Conservation (phyloP, 1,139 yeast genomes). For the Suzukiozyma palmioleophila region DNA sequence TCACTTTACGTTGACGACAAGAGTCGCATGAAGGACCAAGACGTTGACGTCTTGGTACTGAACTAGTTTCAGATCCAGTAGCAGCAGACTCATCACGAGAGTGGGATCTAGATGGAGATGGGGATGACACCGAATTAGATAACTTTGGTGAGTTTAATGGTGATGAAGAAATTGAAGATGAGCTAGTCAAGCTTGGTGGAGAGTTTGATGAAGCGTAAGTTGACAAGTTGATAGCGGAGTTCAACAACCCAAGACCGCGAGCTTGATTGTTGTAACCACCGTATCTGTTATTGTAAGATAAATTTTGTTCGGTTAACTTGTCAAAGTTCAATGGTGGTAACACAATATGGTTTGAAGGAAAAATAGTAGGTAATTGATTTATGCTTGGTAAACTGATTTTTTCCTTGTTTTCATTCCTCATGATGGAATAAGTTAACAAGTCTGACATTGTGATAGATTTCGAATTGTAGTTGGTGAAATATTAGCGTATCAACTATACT, state of each 20-base stretch:
- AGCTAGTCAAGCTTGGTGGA: not conserved
- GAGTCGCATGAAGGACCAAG: constrained; percentile 74
- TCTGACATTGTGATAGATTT: constrained; percentile 12
- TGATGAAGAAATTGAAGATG: not conserved
- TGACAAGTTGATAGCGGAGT: constrained; percentile 9
- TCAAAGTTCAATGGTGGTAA: constrained; percentile 8
- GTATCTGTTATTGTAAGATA: constrained; percentile 1
- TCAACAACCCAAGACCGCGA: constrained; percentile 13
- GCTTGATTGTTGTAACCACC: constrained; percentile 4
- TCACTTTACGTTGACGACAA: constrained; percentile 68
- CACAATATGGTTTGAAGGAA: not conserved
- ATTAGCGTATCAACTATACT: too few species aligned
- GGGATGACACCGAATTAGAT: constrained; percentile 10
- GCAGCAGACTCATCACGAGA: not conserved
- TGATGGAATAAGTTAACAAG: constrained; percentile 32
- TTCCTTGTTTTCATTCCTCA: constrained; percentile 17
- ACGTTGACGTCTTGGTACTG: constrained; percentile 44
- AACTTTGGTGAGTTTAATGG: not conserved
- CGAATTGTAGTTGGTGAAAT: too few species aligned
- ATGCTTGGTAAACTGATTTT: constrained; percentile 9
- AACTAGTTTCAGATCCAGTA: not conserved
- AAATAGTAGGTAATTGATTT: constrained; percentile 3
- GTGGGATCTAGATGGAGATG: constrained; percentile 4
- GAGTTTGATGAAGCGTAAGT: not conserved
- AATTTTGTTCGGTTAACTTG: constrained; percentile 8